Percentiles rank a stretch among this genome's conserved stretches.
These are phyloP conservation scores for Cerrena zonata DNA, from an alignment of 1,284 basidiomycete genomes.

Conservation along the genomic window DNA sequence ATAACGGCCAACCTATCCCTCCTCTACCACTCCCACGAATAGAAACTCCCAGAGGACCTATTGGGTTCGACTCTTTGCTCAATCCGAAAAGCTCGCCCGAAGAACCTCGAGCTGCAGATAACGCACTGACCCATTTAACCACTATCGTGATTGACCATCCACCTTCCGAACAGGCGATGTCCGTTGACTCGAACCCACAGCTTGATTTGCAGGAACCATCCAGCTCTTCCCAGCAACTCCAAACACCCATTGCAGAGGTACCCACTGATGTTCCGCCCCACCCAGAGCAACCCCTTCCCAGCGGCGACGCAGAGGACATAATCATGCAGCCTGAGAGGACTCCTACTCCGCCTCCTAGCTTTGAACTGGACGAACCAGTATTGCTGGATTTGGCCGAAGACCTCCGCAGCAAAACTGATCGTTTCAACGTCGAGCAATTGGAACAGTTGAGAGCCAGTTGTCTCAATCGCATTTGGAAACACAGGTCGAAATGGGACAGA, in stretches of 20 bases:
- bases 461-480: constrained; percentile 76
- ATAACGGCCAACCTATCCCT: constrained; percentile 9
- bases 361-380: constrained; percentile 47
- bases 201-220: not conserved
- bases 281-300: not conserved
- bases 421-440: constrained; percentile 79
- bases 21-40: not conserved
- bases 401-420: constrained; percentile 48
- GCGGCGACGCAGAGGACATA: not conserved
- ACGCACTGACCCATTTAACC: constrained; percentile 1
- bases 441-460: constrained; percentile 87
- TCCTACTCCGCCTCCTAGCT: constrained; percentile 63
- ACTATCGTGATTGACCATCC: constrained; percentile 9
- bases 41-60: constrained; percentile 22
- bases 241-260: not conserved
- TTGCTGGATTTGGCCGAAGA: constrained; percentile 42
- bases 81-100: constrained; percentile 44
- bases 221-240: not conserved
- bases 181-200: not conserved
- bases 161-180: not conserved
- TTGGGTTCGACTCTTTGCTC: constrained; percentile 55
- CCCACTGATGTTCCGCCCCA: not conserved
- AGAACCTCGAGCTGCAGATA: constrained; percentile 13
- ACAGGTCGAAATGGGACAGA: constrained; percentile 80
- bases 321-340: constrained; percentile 26